Base-by-base conservation (phyloP, 1,284 basidiomycete species). In the Polyporus tsugae region DNA sequence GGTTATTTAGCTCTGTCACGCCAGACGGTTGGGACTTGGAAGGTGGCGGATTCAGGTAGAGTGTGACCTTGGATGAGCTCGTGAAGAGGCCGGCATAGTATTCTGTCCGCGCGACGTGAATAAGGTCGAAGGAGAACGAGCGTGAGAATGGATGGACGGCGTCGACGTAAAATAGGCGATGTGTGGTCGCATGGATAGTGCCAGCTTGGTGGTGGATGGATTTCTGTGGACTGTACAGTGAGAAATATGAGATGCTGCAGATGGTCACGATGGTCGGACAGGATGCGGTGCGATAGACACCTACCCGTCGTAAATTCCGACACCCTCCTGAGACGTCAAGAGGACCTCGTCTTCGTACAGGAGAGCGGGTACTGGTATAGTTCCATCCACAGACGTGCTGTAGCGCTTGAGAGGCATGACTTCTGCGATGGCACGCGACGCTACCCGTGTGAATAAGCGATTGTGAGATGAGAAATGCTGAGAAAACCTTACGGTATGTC, bases 11-110 rank as follows among this genome's bases (percentile, higher is more conserved):
- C n/a, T 41, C 53, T 6, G n/a, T 11, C 5, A 11, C 4, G 38
- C 22, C 36, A 42, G 49, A 33, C n/a, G 13, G 36, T 36, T 62
- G 52, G 2, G 39, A 4, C 17, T 63, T 58, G 17, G 76, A 61
- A 33, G 78, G 66, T 65, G 69, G 72, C 61, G 70, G 81, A 75
- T 79, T 76, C 38, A 97, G 84, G 71, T 91, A 85, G 2, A 98
- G 82, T 0, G 96, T 97, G 70, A 98, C 87, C 81, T 99, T 99
- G 4, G 97, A 78, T 0, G 93, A 95, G 29, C 94, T 96, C 66
- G 90, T 94, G 83, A 99, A 93, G 70, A 99, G 91, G 3, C 97
- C 97, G 2, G 92, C 91, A 78, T 98, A 99, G 80, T 94, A 89
- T 74, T 98, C 95, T 3, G 95, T 97, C 75, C 93, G 91, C 1